These are phyloP conservation scores for Starmerella vitae DNA, from an alignment of 805 yeast genomes.

Conservation along the genomic window DNA sequence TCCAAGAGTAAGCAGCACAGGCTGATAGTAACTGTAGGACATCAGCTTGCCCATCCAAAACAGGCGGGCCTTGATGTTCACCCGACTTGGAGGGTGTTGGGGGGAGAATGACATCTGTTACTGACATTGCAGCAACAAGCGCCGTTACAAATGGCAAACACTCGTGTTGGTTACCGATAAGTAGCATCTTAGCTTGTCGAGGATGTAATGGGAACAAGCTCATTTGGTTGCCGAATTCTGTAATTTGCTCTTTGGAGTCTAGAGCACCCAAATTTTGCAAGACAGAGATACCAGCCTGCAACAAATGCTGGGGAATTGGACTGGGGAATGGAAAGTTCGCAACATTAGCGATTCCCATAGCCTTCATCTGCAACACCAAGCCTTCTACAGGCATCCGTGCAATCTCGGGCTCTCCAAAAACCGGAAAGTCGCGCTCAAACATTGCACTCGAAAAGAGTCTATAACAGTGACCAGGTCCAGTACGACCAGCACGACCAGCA, in stretches of 20 bases:
- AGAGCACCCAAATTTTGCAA: constrained; percentile 70
- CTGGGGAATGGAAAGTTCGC: constrained; percentile 94
- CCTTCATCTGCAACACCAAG: constrained; percentile 87
- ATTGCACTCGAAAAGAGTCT: constrained; percentile 87
- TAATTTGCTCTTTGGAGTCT: constrained; percentile 40
- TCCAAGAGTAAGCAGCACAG: constrained; percentile 53
- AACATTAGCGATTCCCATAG: constrained; percentile 89
- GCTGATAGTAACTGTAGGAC: constrained; percentile 62
- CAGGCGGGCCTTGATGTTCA: constrained; percentile 47
- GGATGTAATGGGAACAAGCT: constrained; percentile 88
- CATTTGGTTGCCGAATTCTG: constrained; percentile 75
- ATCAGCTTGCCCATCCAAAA: constrained; percentile 63
- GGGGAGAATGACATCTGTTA: constrained; percentile 76
- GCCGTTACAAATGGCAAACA: constrained; percentile 86
- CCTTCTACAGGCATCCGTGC: constrained; percentile 93
- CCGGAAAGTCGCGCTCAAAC: constrained; percentile 69
- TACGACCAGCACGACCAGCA: constrained; percentile 95
- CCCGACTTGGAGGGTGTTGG: constrained; percentile 51
- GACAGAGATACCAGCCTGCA: constrained; percentile 53
- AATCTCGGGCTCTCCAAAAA: constrained; percentile 80
- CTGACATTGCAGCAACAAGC: constrained; percentile 79
- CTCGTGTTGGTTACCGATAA: constrained; percentile 73
- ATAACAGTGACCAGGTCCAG: constrained; percentile 97
- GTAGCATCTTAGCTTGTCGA: constrained; percentile 76
- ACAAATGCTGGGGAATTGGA: constrained; percentile 55